A percentile compares a stretch with the other conserved stretches of the same genome.
Evolutionary conservation across 2,329 filamentous ascomycete genomes (phyloP).

Genomic region (Emericellopsis atlantica): DNA sequence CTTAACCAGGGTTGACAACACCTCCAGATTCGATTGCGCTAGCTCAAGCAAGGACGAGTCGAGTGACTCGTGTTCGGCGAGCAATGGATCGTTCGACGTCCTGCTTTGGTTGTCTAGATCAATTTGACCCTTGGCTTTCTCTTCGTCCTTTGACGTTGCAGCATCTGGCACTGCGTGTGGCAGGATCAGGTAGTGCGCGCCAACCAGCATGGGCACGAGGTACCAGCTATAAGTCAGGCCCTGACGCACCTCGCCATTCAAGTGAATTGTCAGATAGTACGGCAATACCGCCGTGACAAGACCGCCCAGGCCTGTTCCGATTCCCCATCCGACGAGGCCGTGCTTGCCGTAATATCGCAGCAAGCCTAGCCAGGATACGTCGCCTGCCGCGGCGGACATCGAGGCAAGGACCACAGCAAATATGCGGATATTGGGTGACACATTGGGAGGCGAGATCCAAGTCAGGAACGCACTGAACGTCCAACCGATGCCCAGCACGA

Average conservation of each 20-base stretch:
- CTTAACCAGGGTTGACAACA: not conserved
- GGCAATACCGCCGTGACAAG: conserved; percentile 15
- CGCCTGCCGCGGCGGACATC: conserved; percentile 13
- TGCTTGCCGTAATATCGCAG: conserved; percentile 13
- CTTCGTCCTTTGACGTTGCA: conserved; percentile 4
- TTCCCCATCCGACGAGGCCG: conserved; percentile 21
- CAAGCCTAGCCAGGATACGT: conserved; percentile 18
- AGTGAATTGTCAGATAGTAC: conserved; percentile 13
- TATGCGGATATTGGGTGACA: conserved; percentile 14
- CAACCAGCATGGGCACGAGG: conserved; percentile 12
- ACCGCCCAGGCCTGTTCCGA: conserved; percentile 16
- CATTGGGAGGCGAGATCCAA: conserved; percentile 17
- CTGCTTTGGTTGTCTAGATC: not conserved
- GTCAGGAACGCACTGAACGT: conserved; percentile 13
- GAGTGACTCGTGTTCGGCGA: too few relatives aligned
- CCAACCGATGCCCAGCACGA: conserved; percentile 14
- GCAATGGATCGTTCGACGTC: too few relatives aligned
- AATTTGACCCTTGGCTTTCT: conserved; percentile 2
- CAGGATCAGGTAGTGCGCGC: conserved; percentile 15
- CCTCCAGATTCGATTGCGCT: too few relatives aligned
- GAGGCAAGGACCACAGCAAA: conserved; percentile 16
- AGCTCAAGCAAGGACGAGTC: too few relatives aligned
- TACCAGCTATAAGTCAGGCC: conserved; percentile 13
- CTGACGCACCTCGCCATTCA: conserved; percentile 13
- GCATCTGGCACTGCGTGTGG: conserved; percentile 5